phyloP scores from a whole-genome alignment of 345 rosid genomes.

The Acer yangbiense region DNA sequence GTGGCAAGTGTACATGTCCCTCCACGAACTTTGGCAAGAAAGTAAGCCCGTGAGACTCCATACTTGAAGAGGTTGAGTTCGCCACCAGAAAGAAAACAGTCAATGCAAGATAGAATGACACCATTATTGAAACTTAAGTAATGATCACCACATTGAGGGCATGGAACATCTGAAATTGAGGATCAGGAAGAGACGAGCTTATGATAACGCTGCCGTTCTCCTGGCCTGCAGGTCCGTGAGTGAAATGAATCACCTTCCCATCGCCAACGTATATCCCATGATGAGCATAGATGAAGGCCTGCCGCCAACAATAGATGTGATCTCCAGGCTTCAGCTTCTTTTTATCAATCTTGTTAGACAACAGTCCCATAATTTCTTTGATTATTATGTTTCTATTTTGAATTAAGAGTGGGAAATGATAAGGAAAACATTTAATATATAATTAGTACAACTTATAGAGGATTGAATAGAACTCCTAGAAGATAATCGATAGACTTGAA shows the following conservation, averaged over 20 bases:
- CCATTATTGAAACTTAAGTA: no score
- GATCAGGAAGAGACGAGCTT: conserved; percentile 44
- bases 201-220: conserved; percentile 44
- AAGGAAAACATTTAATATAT: background rate
- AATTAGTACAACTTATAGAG: no score
- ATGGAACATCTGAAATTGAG: conserved; percentile 36
- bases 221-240: conserved; percentile 55
- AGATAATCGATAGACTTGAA: no score
- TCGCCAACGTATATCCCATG: conserved; percentile 65
- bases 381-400: background rate
- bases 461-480: no score
- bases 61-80: no score
- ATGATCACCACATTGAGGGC: conserved; percentile 44
- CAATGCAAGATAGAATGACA: no score
- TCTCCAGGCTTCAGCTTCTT: background rate
- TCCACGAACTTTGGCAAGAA: no score
- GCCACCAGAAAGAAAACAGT: no score
- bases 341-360: background rate
- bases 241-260: conserved; percentile 75
- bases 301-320: background rate
- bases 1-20: no score
- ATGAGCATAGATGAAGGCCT: background rate
- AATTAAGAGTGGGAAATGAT: background rate
- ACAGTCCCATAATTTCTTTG: background rate
- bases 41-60: no score